Evolutionary conservation across 1,139 yeast genomes (phyloP).

Genomic region (Suhomyces kunorum): DNA sequence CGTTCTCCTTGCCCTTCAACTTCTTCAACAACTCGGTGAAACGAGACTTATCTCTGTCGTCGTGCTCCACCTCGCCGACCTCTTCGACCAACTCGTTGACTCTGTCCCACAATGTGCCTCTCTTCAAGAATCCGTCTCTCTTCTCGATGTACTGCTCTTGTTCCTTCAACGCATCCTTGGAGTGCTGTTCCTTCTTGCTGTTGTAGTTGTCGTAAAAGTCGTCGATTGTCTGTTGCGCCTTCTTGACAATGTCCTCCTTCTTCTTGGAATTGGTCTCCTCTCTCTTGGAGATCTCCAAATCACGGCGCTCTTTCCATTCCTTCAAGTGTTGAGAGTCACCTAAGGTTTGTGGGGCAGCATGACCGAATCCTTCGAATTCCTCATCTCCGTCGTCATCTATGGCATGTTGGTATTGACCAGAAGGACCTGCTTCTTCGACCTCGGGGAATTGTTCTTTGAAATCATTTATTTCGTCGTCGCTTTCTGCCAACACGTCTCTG

Average conservation of each 20-base stretch:
- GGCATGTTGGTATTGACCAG: constrained; percentile 12
- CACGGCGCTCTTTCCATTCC: constrained; percentile 87
- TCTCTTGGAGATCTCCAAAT: constrained; percentile 76
- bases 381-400: constrained; percentile 30
- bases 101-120: constrained; percentile 88
- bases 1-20: constrained; percentile 33
- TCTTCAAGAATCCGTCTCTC: constrained; percentile 77
- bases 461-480: constrained; percentile 61
- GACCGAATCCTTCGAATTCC: constrained; percentile 32
- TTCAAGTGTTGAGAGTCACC: constrained; percentile 59
- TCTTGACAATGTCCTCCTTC: constrained; percentile 66
- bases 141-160: constrained; percentile 73
- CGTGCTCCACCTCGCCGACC: constrained; percentile 36
- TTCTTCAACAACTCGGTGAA: constrained; percentile 29
- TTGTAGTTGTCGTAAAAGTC: constrained; percentile 94
- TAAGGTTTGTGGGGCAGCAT: constrained; percentile 21
- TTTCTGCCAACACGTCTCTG: constrained; percentile 50
- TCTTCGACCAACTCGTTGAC: constrained; percentile 52
- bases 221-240: constrained; percentile 86
- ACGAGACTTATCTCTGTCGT: constrained; percentile 28
- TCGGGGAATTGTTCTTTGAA: constrained; percentile 71
- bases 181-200: constrained; percentile 73
- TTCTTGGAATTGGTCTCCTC: constrained; percentile 72
- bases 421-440: constrained; percentile 31
- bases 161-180: constrained; percentile 63